Evolutionary conservation across 2,329 filamentous ascomycete genomes (phyloP).

Genomic region (Aspergillus sp.): DNA sequence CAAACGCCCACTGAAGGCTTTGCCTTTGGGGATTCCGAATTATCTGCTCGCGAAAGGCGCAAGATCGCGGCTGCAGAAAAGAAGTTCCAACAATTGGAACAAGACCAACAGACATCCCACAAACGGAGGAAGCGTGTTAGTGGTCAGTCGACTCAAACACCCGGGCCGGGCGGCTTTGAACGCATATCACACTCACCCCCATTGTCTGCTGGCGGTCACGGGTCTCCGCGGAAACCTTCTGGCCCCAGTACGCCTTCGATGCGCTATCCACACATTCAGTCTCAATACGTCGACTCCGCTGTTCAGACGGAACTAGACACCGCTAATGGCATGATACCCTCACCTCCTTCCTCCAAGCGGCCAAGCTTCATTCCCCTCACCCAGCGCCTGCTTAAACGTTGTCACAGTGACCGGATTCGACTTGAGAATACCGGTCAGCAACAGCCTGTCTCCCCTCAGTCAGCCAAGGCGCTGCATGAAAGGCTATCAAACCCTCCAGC

Average conservation of each 20-base stretch:
- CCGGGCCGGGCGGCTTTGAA: slow-evolving; percentile 31
- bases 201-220: slow-evolving; percentile 25
- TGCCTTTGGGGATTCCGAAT: slow-evolving; percentile 46
- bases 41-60: slow-evolving; percentile 62
- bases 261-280: slow-evolving; percentile 27
- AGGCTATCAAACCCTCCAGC: slow-evolving; percentile 16
- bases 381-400: slow-evolving; percentile 44
- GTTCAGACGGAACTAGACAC: slow-evolving; percentile 48
- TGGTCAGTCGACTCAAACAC: slow-evolving; percentile 49
- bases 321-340: slow-evolving; percentile 24
- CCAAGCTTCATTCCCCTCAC: slow-evolving; percentile 41
- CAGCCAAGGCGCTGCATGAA: slow-evolving; percentile 11
- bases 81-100: slow-evolving; percentile 61
- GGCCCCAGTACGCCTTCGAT: slow-evolving; percentile 27
- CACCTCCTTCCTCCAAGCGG: slow-evolving; percentile 22
- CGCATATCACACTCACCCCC: slow-evolving; percentile 39
- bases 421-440: slow-evolving; percentile 32
- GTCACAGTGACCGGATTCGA: slow-evolving; percentile 40
- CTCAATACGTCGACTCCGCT: slow-evolving; percentile 41
- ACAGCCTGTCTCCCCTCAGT: slow-evolving; percentile 17
- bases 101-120: slow-evolving; percentile 52
- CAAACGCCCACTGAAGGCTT: slow-evolving; percentile 43
- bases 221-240: slow-evolving; percentile 32
- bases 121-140: slow-evolving; percentile 59
- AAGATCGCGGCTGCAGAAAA: slow-evolving; percentile 64